These are phyloP conservation scores for Aspergillus indologenus DNA, from an alignment of 495 filamentous ascomycete species.

Conservation along the genomic window DNA sequence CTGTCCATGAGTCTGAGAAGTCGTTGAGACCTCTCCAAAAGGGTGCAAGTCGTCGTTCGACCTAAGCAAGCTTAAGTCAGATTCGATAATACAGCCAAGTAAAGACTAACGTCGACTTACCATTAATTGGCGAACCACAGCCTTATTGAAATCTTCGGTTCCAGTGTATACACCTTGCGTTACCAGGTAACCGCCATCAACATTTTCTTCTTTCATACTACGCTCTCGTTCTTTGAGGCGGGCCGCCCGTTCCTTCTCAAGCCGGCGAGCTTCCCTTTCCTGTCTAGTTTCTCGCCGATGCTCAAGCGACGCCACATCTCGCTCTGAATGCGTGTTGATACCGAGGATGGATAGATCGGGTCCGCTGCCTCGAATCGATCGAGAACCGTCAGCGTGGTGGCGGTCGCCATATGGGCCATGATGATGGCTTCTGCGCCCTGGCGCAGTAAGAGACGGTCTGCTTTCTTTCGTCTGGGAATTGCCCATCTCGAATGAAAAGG, in stretches of 20 bases:
- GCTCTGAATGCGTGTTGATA: conserved; percentile 41
- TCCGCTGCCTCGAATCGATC: conserved; percentile 49
- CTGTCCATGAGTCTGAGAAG: conserved; percentile 83
- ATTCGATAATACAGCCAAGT: conserved; percentile 9
- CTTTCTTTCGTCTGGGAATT: conserved; percentile 61
- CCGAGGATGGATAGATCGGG: conserved; percentile 57
- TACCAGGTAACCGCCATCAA: conserved; percentile 92
- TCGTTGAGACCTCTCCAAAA: conserved; percentile 96
- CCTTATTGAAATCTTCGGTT: conserved; percentile 89
- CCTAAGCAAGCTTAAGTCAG: conserved; percentile 46
- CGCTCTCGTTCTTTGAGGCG: conserved; percentile 81
- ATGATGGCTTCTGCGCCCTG: conserved; percentile 34
- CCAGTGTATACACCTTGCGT: conserved; percentile 93
- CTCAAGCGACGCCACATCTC: conserved; percentile 43
- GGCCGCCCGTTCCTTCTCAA: conserved; percentile 73
- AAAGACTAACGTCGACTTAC: conserved; percentile 42
- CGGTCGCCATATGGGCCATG: conserved; percentile 35
- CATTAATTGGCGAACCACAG: conserved; percentile 86
- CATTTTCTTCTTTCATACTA: conserved; percentile 88
- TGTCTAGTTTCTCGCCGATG: conserved; percentile 82
- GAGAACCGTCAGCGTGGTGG: conserved; percentile 38
- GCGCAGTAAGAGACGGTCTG: conserved; percentile 35
- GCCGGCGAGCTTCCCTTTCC: conserved; percentile 79
- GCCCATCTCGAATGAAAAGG: conserved; percentile 43
- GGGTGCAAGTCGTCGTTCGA: conserved; percentile 87